These are phyloP conservation scores for Metschnikowia sp. DNA, from an alignment of 805 yeast genomes.

Conservation along the genomic window DNA sequence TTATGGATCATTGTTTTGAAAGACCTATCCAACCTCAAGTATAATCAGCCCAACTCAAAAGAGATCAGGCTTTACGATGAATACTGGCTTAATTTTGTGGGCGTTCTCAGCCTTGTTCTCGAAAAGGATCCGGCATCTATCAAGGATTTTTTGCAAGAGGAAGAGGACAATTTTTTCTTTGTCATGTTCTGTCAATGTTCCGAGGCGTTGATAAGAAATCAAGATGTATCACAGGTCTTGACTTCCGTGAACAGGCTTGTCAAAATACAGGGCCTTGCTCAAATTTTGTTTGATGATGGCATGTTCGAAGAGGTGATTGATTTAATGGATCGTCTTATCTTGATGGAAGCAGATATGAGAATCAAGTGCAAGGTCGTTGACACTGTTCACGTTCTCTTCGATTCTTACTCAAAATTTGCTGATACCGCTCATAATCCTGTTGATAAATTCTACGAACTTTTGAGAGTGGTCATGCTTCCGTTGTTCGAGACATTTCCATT, in stretches of 20 bases:
- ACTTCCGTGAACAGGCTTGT: slow-evolving; percentile 47
- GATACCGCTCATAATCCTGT: background rate
- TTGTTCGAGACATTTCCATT: slow-evolving; percentile 60
- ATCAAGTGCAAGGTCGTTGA: slow-evolving; percentile 51
- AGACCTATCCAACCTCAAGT: slow-evolving; percentile 68
- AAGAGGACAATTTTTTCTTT: slow-evolving; percentile 65
- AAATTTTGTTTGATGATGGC: slow-evolving; percentile 59
- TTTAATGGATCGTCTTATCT: slow-evolving; percentile 65
- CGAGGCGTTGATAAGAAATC: slow-evolving; percentile 57
- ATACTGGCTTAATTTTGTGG: slow-evolving; percentile 75
- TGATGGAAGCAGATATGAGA: slow-evolving; percentile 59
- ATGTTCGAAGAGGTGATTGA: slow-evolving; percentile 76
- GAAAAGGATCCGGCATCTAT: slow-evolving; percentile 48
- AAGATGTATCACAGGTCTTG: slow-evolving; percentile 50
- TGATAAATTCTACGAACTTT: slow-evolving; percentile 56
- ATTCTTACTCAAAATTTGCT: slow-evolving; percentile 5
- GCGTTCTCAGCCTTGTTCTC: slow-evolving; percentile 66
- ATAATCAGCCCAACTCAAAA: slow-evolving; percentile 40
- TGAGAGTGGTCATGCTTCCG: slow-evolving; percentile 66
- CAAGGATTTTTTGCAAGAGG: slow-evolving; percentile 49
- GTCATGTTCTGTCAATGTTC: slow-evolving; percentile 81
- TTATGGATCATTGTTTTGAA: slow-evolving; percentile 76
- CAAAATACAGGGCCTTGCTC: slow-evolving; percentile 52
- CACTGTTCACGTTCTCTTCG: slow-evolving; percentile 30
- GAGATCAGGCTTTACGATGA: slow-evolving; percentile 49